phyloP scores from a whole-genome alignment of 1,284 basidiomycete species.

The Termitomyces sp. region DNA sequence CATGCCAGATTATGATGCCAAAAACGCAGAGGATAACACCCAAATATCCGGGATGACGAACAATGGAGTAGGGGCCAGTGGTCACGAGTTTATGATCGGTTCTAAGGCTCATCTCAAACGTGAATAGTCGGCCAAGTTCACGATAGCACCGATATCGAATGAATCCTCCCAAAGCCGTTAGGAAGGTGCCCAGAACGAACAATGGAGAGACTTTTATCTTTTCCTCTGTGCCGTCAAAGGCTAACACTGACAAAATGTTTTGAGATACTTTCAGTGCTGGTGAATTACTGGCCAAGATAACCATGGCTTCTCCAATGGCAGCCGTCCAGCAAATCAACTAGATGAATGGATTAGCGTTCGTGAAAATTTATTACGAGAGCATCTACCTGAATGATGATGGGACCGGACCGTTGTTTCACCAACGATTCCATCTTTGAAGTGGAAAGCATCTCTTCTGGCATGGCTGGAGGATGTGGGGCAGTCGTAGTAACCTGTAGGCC shows the following conservation, averaged over 20 bases:
- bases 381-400: constrained; percentile 28
- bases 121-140: constrained; percentile 35
- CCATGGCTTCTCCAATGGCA: constrained; percentile 29
- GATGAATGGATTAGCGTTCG: neutral
- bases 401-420: constrained; percentile 28
- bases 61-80: constrained; percentile 33
- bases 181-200: constrained; percentile 28
- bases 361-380: neutral
- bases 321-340: constrained; percentile 33
- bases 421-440: constrained; percentile 30
- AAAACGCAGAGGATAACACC: constrained; percentile 29
- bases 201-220: constrained; percentile 26
- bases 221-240: constrained; percentile 19
- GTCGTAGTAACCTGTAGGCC: constrained; percentile 34
- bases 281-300: constrained; percentile 26
- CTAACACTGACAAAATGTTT: constrained; percentile 23
- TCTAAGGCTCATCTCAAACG: constrained; percentile 38
- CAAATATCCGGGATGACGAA: constrained; percentile 37
- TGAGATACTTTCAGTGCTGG: constrained; percentile 20
- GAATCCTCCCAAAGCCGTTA: constrained; percentile 29
- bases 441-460: constrained; percentile 25
- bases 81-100: constrained; percentile 35
- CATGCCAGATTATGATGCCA: constrained; percentile 30
- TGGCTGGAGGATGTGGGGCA: constrained; percentile 36
- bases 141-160: constrained; percentile 34